These are phyloP conservation scores for Coemansia sp. DNA, from an alignment of 192 early-diverging fungal species.

Conservation along the genomic window DNA sequence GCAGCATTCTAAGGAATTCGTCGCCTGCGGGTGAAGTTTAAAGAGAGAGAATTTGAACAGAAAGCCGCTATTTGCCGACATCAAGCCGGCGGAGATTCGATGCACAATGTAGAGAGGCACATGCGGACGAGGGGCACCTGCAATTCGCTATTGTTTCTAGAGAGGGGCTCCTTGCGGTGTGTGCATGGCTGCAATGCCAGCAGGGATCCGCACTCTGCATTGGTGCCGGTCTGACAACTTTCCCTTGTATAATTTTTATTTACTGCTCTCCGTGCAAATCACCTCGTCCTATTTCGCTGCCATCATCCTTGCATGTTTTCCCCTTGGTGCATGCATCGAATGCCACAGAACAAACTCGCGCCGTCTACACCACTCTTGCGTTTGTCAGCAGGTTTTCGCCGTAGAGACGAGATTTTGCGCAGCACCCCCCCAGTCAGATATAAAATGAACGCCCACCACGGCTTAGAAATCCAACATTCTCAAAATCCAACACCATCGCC, in stretches of 20 bases:
- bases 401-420: neutral
- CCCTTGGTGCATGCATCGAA: neutral
- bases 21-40: neutral
- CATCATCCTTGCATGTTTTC: too few species aligned
- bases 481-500: neutral
- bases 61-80: neutral
- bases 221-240: too few species aligned
- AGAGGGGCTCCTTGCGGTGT: too few species aligned
- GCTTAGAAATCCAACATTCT: neutral
- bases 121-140: too few species aligned
- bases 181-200: too few species aligned
- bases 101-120: neutral
- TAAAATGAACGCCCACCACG: neutral
- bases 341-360: neutral
- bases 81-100: slow-evolving; percentile 3
- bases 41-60: neutral
- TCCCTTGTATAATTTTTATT: too few species aligned
- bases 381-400: neutral
- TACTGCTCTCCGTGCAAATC: too few species aligned
- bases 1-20: neutral
- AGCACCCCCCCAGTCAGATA: neutral
- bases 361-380: neutral
- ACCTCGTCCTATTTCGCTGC: too few species aligned
- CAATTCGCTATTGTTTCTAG: too few species aligned
- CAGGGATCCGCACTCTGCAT: too few species aligned